Conservation (phyloP, 192 early-diverging fungal genomes). For the Helicostylum pulchrum region DNA sequence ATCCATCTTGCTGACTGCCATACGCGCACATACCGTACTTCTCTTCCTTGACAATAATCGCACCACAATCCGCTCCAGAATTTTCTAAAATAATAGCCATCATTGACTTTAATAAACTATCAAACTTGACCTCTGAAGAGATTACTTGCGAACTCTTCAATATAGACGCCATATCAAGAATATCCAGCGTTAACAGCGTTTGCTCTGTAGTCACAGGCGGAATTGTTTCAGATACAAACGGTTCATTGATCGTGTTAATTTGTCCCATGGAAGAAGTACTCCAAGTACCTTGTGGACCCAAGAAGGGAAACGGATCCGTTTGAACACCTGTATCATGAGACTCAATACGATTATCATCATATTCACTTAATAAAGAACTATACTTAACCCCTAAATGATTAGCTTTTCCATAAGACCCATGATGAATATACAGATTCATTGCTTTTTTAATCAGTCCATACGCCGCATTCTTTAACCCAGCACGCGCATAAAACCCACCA, state of each 20-base stretch:
- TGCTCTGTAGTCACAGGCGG: conserved; percentile 30
- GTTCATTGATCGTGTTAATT: conserved; percentile 8
- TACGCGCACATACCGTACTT: conserved; percentile 31
- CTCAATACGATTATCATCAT: conserved; percentile 24
- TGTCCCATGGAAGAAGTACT: conserved; percentile 16
- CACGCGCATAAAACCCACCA: conserved; percentile 27
- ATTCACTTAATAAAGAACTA: conserved; percentile 5
- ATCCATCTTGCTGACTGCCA: conserved; percentile 28
- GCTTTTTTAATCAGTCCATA: conserved; percentile 25
- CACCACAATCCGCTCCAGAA: conserved; percentile 34
- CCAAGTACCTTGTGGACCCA: conserved; percentile 25
- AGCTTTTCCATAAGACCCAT: conserved; percentile 34
- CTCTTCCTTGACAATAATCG: conserved; percentile 37
- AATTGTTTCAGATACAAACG: conserved; percentile 15
- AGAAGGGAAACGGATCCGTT: conserved; percentile 28
- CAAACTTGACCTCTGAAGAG: conserved; percentile 37
- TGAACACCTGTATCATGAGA: conserved; percentile 22
- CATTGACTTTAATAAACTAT: conserved; percentile 35
- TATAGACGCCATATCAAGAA: conserved; percentile 35
- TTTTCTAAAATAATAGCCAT: conserved; percentile 38
- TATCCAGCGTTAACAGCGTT: conserved; percentile 29
- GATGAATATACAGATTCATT: conserved; percentile 14
- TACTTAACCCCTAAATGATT: conserved; percentile 20
- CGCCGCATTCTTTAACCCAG: conserved; percentile 24
- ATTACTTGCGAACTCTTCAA: conserved; percentile 37